These are phyloP conservation scores for Nissolia schottii DNA, from an alignment of 306 rosid species.

Conservation along the genomic window DNA sequence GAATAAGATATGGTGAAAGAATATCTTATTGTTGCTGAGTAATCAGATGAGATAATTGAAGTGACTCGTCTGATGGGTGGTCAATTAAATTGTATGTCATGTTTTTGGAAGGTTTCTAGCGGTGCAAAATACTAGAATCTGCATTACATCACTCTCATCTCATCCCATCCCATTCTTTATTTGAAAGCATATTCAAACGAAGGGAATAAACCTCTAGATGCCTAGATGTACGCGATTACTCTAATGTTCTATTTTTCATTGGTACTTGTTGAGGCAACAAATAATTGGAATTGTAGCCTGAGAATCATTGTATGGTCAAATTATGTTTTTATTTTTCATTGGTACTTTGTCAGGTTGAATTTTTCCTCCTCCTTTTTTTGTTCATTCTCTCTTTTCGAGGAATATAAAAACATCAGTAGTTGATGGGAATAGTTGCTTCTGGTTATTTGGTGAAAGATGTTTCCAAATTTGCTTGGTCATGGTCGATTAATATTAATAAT, in stretches of 20 bases:
- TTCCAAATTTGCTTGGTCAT: constrained; percentile 23
- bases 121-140: not conserved
- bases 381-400: not conserved
- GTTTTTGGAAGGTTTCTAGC: not conserved
- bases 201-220: constrained; percentile 38
- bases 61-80: constrained; percentile 16
- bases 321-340: too few species aligned
- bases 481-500: not conserved
- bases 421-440: not conserved
- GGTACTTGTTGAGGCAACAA: not conserved
- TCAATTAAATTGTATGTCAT: not conserved
- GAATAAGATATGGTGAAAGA: constrained; percentile 1
- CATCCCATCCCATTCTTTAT: not conserved
- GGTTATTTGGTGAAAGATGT: not conserved
- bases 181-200: not conserved
- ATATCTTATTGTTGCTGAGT: constrained; percentile 19
- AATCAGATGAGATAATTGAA: constrained; percentile 18
- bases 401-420: constrained; percentile 2
- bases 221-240: constrained; percentile 13
- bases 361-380: not conserved
- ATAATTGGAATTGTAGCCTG: not conserved
- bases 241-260: not conserved
- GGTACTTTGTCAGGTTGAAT: not conserved
- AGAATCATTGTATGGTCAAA: not conserved
- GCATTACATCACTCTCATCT: not conserved